Evolutionary conservation across 176 grass and related monocot species (phyloP).

Genomic region (Triticum timopheevii): DNA sequence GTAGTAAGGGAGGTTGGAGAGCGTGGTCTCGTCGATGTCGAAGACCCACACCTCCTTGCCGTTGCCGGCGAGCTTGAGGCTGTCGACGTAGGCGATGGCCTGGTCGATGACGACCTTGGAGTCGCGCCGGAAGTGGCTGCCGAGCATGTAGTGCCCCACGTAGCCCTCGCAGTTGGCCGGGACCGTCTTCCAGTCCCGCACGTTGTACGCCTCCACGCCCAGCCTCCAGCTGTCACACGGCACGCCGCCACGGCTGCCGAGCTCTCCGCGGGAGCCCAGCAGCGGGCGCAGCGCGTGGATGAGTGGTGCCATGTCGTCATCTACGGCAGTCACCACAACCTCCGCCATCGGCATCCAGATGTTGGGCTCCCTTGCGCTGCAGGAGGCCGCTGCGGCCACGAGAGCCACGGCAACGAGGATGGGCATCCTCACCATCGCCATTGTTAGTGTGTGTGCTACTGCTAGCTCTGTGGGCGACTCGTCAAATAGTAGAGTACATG

Average conservation of each 20-base stretch:
- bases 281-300: background rate
- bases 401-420: no score
- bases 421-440: no score
- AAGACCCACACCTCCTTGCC: slow-evolving; percentile 59
- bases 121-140: slow-evolving; percentile 36
- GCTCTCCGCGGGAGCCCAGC: background rate
- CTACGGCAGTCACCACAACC: no score
- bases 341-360: no score
- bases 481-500: no score
- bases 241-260: background rate
- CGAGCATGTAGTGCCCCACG: slow-evolving; percentile 53
- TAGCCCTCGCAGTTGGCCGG: slow-evolving; percentile 25
- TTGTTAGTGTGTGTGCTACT: no score
- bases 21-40: slow-evolving; percentile 50
- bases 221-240: slow-evolving; percentile 13
- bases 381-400: no score
- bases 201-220: slow-evolving; percentile 46
- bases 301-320: no score
- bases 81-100: slow-evolving; percentile 32
- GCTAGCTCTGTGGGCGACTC: no score
- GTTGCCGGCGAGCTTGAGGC: slow-evolving; percentile 22
- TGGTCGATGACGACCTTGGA: slow-evolving; percentile 34
- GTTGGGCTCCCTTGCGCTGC: no score
- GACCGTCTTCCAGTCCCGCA: slow-evolving; percentile 29
- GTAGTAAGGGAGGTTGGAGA: slow-evolving; percentile 55